Base-by-base conservation (phyloP, 441 rosid genomes). In the Gossypium laxum region DNA sequence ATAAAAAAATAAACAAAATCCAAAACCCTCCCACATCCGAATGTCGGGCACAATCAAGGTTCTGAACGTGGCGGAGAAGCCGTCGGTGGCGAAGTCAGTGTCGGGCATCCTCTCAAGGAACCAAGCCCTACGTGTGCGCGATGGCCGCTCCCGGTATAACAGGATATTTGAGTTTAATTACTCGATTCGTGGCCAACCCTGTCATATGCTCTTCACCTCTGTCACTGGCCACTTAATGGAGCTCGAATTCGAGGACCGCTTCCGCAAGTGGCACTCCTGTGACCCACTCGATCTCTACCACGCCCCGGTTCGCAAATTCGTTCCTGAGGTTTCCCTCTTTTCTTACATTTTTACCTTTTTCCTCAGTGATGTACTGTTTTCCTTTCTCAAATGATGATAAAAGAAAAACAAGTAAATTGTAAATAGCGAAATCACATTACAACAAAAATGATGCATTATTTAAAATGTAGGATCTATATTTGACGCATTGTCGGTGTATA, bases 221-320 rank as follows among this genome's bases (percentile, higher is more conserved):
- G 98, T 93, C 76, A 91, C 83, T 58, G 98, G 98, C 12, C 98
- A 93, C 76, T 78, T 93, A 73, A 93, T 90, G 95, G 98, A 93
- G 86, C 86, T 91, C 52, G 96, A 91, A 0, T 93, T 91, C 85
- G 89, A 87, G 3, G 97, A 91, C 0, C 96, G 92, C 8, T 93
- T 79, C 82, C 91, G 96, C 69, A 93, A 93, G 60, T 91, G 98
- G 97, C 89, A 88, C 79, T 91, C 97, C 56, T 91, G 98, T 52
- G 98, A 93, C 69, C 98, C 98, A 2, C 91, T 84, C 26, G 96
- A 88, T 74, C 96, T 91, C 58, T 93, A 83, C 81, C 80, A 72
- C 3, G 98, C 95, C 47, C 93, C 93, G 5, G 87, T 91, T 32
- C 86, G 85, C 76, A 93, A 93, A 76, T 65, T 32, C 80, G 96